Evolutionary conservation across 148 eudicot species (phyloP), one percentile per base, ranked within the genome.

Genomic region (Heliamphora exappendiculata): DNA sequence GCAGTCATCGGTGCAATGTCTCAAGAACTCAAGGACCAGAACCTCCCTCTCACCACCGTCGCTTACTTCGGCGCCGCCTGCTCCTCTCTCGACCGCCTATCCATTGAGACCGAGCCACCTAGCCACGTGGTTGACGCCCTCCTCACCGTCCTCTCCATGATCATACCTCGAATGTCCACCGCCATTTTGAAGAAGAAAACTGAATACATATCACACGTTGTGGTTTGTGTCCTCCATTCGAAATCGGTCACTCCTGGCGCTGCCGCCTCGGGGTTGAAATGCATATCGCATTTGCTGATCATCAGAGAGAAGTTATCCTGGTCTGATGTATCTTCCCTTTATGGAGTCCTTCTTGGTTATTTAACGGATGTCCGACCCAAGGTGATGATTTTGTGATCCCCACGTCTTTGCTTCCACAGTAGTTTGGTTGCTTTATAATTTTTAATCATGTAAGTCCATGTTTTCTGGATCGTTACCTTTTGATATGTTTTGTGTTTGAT

Each of bases 1-100:
- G 69, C 87, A 1, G 78, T 86, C n/a, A 78, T 89, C 26, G 98
- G 91, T 26, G 88, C 91, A 53, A 93, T 89, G 78, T 85, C 94
- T 0, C 98, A 95, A 50, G 88, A 76, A 44, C 89, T 95, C 20
- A 89, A 70, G 28, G 99, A 93, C 74, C 85, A 82, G 4, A 79
- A 74, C 67, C 82, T 81, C 47, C 76, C 89, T 49, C 86, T 88
- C 49, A 79, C 92, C 1, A 82, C 90, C 26, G n/a, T 88, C 71
- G 83, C 96, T 11, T 95, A 89, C 80, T 86, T 95, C 60, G 96
- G 88, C 59, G 88, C 99, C 79, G 86, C 92, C 9, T 68, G 82
- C 42, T 78, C 93, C 41, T 86, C 97, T 51, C 88, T 95, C 72
- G 87, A 88, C 44, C 84, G 82, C 67, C 83, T 90, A 68, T 69